These are phyloP conservation scores for Fusarium kyushuense DNA, from an alignment of 2,329 filamentous ascomycete genomes.

Conservation along the genomic window DNA sequence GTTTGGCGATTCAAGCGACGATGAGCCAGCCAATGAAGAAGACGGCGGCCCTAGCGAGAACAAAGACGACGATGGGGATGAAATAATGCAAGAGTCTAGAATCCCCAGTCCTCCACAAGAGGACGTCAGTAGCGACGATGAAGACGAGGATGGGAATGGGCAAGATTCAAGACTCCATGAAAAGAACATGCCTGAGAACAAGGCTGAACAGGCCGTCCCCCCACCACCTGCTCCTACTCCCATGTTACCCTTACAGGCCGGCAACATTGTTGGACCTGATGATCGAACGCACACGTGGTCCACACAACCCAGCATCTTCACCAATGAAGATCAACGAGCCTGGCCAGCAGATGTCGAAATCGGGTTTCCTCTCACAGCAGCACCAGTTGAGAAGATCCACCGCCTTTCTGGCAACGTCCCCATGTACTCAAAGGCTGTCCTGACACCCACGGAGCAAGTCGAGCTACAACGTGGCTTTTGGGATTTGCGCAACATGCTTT, in stretches of 20 bases:
- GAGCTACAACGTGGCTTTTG: constrained; percentile 47
- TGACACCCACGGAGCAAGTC: constrained; percentile 57
- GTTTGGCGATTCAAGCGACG: background rate
- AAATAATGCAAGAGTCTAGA: background rate
- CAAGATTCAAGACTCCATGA: background rate
- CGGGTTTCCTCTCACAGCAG: constrained; percentile 36
- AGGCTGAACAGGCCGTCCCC: background rate
- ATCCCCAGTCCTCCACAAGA: background rate
- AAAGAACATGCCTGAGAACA: background rate
- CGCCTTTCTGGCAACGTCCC: constrained; percentile 52
- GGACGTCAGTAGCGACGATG: background rate
- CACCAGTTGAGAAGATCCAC: constrained; percentile 54
- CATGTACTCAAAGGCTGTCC: constrained; percentile 52
- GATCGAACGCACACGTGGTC: constrained; percentile 35
- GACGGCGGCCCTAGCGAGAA: background rate
- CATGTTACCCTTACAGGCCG: background rate
- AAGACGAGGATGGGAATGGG: background rate
- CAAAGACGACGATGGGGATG: background rate
- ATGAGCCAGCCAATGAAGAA: background rate
- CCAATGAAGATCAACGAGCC: constrained; percentile 2
- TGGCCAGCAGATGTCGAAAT: constrained; percentile 20
- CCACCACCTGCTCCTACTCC: background rate
- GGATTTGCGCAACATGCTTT: constrained; percentile 18
- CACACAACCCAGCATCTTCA: constrained; percentile 45
- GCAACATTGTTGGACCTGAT: background rate